phyloP scores from a whole-genome alignment of 345 rosid genomes.

The Melastoma malabathricum region DNA sequence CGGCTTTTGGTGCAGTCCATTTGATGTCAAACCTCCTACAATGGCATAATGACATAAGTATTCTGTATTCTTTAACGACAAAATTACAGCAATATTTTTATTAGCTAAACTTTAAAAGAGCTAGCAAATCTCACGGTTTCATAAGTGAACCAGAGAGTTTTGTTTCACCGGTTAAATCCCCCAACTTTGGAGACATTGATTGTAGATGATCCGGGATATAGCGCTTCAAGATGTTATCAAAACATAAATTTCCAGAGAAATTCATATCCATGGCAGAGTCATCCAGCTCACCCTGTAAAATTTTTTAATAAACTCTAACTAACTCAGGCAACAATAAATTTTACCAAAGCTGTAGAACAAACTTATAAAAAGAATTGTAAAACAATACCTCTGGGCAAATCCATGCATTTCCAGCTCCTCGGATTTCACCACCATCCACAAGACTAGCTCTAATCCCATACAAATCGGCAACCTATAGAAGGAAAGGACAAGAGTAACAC shows the following conservation, averaged over 20 bases:
- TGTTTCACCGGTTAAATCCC: conserved; percentile 87
- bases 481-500: conserved; percentile 1
- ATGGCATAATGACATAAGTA: conserved; percentile 7
- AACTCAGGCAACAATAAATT: conserved; percentile 5
- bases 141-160: conserved; percentile 89
- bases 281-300: conserved; percentile 81
- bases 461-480: conserved; percentile 73
- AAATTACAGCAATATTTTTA: not conserved
- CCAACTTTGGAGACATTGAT: conserved; percentile 55
- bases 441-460: conserved; percentile 98
- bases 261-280: conserved; percentile 81
- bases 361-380: too few relatives aligned
- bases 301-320: conserved; percentile 11
- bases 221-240: conserved; percentile 67
- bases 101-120: not conserved
- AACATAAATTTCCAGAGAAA: conserved; percentile 72
- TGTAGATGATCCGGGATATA: conserved; percentile 62
- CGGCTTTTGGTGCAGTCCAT: conserved; percentile 97
- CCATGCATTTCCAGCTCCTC: conserved; percentile 99
- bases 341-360: conserved; percentile 8
- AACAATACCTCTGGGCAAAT: conserved; percentile 81
- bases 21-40: conserved; percentile 90
- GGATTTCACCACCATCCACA: conserved; percentile 98
- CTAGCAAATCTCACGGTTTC: conserved; percentile 56
- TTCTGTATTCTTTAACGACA: too few relatives aligned